Conservation (phyloP, 1,139 yeast genomes). For the Saccharomyces hybrid region DNA sequence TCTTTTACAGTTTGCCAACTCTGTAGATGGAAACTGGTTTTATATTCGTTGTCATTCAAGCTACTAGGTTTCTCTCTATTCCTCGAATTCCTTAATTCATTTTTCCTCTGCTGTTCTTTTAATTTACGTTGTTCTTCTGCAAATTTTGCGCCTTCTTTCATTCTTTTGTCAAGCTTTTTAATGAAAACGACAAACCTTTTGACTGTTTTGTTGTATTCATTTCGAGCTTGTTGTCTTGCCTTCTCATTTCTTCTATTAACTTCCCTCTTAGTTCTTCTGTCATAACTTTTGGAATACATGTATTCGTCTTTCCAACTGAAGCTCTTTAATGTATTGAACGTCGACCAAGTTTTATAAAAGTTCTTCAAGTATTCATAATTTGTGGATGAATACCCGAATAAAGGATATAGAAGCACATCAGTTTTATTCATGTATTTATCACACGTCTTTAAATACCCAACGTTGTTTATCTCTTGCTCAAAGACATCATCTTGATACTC, state of each 20-base stretch:
- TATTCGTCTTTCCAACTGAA: slow-evolving; percentile 89
- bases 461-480: slow-evolving; percentile 25
- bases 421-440: slow-evolving; percentile 14
- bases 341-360: slow-evolving; percentile 71
- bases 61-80: neutral
- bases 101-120: slow-evolving; percentile 45
- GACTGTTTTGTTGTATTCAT: slow-evolving; percentile 79
- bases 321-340: slow-evolving; percentile 64
- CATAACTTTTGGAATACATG: slow-evolving; percentile 74
- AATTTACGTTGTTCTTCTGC: slow-evolving; percentile 46
- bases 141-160: slow-evolving; percentile 49
- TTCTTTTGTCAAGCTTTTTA: slow-evolving; percentile 74
- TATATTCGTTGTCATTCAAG: slow-evolving; percentile 16
- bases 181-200: slow-evolving; percentile 63
- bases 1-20: slow-evolving; percentile 72
- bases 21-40: slow-evolving; percentile 51
- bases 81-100: slow-evolving; percentile 7
- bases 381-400: slow-evolving; percentile 61
- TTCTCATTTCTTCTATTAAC: slow-evolving; percentile 90
- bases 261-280: slow-evolving; percentile 76
- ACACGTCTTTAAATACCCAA: slow-evolving; percentile 24
- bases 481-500: slow-evolving; percentile 45
- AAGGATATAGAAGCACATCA: slow-evolving; percentile 47
- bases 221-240: slow-evolving; percentile 65
- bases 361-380: slow-evolving; percentile 52